phyloP scores from a whole-genome alignment of 805 yeast genomes.

The Vanderwaltozyma verrucispora region DNA sequence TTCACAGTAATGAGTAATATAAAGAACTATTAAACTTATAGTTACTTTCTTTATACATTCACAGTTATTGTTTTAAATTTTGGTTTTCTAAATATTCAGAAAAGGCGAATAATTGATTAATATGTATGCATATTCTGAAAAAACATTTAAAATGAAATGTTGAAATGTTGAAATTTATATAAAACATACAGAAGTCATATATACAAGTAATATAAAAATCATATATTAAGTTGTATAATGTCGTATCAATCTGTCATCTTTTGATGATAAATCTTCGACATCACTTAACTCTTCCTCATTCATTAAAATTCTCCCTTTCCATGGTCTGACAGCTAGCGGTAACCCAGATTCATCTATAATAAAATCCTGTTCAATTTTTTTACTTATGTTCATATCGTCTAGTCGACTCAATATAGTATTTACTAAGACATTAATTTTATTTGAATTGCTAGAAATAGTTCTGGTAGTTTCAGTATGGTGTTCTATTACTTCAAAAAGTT shows the following conservation, averaged over 20 bases:
- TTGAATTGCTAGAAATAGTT: conserved; percentile 7
- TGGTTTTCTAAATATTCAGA: no score
- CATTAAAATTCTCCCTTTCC: conserved; percentile 26
- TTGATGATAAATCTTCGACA: conserved; percentile 14
- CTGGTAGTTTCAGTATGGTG: no score
- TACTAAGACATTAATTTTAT: conserved; percentile 8
- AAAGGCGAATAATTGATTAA: background rate
- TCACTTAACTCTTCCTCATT: conserved; percentile 26
- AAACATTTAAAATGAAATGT: no score
- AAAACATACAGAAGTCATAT: no score
- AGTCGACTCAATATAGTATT: conserved; percentile 3
- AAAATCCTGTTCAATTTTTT: conserved; percentile 21
- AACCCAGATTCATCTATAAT: conserved; percentile 10
- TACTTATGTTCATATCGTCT: conserved; percentile 6
- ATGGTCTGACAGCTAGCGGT: conserved; percentile 13
- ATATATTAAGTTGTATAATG: background rate
- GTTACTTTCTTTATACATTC: no score
- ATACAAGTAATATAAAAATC: no score
- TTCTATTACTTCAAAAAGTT: no score
- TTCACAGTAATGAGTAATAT: no score
- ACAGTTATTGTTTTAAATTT: no score
- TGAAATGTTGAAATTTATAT: no score
- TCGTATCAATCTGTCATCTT: conserved; percentile 1
- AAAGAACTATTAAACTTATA: no score
- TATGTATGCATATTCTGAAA: background rate